Base-by-base conservation (phyloP, 768 basidiomycete genomes). In the Pleurotus pulmonarius region DNA sequence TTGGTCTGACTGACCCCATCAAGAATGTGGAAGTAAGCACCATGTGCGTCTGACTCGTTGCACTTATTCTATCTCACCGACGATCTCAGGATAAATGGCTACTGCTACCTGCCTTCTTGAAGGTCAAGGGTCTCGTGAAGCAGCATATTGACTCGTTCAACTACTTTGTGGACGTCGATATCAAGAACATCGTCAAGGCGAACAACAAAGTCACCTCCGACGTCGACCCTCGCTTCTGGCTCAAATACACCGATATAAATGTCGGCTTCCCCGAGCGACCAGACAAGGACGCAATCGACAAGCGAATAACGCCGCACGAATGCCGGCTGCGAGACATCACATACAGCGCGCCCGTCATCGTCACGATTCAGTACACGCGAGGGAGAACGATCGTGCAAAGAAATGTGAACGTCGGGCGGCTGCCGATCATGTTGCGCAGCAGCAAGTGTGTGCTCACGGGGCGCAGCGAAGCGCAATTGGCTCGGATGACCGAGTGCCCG, bases 141-240 rank as follows among this genome's bases (percentile, higher is more conserved):
- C 97, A 98, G 68, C 97, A 99, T 68, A 91, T 98, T 63, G 97
- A 98, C 70, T 97, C 94, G 6, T 98, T 94, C 85, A 98, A 98
- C 75, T 95, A 96, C 71, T 98, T 99, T 67, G 94, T 98, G 67
- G 92, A 98, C 64, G 87, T 90, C 43, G 97, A 98, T 67, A 90
- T 99, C 68, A 95, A 94, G 70, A 96, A 94, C 63, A 97, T 99
- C 64, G 86, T 98, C 58, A 90, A 86, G 61, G 93, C 93, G 5
- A 95, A 96, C 68, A 88, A 86, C 74, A 92, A 93, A 68, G 87
- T 96, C 65, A 94, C 92, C 3, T 97, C 94, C 15, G 97, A 99
- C 64, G 92, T 98, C 60, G 94, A 98, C 72, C 97, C 95, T 7
- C 84, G 88, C 25, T 97, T 98, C 73, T 97, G 89, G 88, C 84